Percentiles rank a stretch among this genome's conserved stretches.
These are phyloP conservation scores for Centrapalus pauciflorus DNA, from an alignment of 129 eudicot species.

Conservation along the genomic window DNA sequence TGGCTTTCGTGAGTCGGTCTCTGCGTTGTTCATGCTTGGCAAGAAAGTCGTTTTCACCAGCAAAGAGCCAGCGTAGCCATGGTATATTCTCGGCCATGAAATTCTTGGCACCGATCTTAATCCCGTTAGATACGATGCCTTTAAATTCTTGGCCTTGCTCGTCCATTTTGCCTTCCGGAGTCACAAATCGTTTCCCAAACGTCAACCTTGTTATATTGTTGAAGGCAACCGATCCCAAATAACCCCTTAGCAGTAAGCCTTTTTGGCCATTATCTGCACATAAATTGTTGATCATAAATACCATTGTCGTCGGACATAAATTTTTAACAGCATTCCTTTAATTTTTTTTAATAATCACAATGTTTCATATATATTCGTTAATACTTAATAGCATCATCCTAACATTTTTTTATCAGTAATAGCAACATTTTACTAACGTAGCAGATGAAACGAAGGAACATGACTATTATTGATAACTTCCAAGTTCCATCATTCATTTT, in stretches of 20 bases:
- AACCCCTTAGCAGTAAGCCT: slow-evolving; percentile 47
- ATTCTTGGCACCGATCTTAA: slow-evolving; percentile 49
- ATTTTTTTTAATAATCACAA: too few relatives aligned
- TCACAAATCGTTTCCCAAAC: slow-evolving; percentile 76
- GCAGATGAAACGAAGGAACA: too few relatives aligned
- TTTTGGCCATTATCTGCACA: slow-evolving; percentile 50
- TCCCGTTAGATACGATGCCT: slow-evolving; percentile 52
- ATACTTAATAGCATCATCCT: too few relatives aligned
- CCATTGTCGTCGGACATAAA: too few relatives aligned
- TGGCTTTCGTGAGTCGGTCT: slow-evolving; percentile 51
- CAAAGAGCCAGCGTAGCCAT: slow-evolving; percentile 60
- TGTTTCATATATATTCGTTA: too few relatives aligned
- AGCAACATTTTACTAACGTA: too few relatives aligned
- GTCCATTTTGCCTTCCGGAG: slow-evolving; percentile 47
- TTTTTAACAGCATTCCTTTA: too few relatives aligned
- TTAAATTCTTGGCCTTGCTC: slow-evolving; percentile 70
- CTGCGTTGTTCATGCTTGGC: slow-evolving; percentile 45
- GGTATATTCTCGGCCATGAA: slow-evolving; percentile 60
- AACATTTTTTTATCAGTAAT: too few relatives aligned
- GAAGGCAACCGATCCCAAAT: slow-evolving; percentile 68
- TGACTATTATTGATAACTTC: too few relatives aligned
- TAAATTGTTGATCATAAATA: background rate
- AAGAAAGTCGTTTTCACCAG: slow-evolving; percentile 41
- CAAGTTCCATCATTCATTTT: too few relatives aligned
- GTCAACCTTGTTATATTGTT: slow-evolving; percentile 78